phyloP scores from a whole-genome alignment of 768 basidiomycete genomes.

The Galerina sulciceps region DNA sequence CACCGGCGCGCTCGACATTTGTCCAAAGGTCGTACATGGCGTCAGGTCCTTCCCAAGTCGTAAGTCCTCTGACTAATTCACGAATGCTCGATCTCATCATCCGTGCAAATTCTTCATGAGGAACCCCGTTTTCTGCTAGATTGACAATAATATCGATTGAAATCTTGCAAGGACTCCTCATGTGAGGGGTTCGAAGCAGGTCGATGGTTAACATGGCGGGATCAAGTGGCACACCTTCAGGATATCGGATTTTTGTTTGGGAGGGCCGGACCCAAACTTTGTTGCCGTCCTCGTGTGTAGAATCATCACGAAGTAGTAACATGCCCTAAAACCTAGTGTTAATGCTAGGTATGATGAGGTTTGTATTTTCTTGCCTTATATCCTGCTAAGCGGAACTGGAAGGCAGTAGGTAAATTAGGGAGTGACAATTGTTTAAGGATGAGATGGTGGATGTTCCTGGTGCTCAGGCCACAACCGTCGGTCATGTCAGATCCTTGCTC shows the following conservation, averaged over 20 bases:
- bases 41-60: constrained; percentile 48
- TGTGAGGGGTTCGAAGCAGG: constrained; percentile 51
- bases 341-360: neutral
- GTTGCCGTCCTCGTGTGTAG: constrained; percentile 6
- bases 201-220: constrained; percentile 52
- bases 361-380: constrained; percentile 39
- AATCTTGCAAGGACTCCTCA: constrained; percentile 48
- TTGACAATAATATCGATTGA: constrained; percentile 66
- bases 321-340: constrained; percentile 33
- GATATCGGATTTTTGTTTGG: constrained; percentile 51
- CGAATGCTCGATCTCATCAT: constrained; percentile 40
- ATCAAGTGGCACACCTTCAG: constrained; percentile 32
- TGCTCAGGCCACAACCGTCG: constrained; percentile 56
- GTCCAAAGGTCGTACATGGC: constrained; percentile 49
- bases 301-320: constrained; percentile 33
- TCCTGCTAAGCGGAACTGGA: constrained; percentile 55
- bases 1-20: constrained; percentile 40
- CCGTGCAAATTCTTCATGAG: constrained; percentile 38
- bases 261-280: constrained; percentile 40
- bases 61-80: constrained; percentile 38
- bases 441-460: constrained; percentile 33
- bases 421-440: constrained; percentile 37
- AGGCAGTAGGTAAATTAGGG: constrained; percentile 41
- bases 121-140: constrained; percentile 67
- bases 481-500: constrained; percentile 51